Percentiles rank a stretch among this genome's conserved stretches.
phyloP scores from a whole-genome alignment of 148 eudicot species.

The Linanthus parryae region DNA sequence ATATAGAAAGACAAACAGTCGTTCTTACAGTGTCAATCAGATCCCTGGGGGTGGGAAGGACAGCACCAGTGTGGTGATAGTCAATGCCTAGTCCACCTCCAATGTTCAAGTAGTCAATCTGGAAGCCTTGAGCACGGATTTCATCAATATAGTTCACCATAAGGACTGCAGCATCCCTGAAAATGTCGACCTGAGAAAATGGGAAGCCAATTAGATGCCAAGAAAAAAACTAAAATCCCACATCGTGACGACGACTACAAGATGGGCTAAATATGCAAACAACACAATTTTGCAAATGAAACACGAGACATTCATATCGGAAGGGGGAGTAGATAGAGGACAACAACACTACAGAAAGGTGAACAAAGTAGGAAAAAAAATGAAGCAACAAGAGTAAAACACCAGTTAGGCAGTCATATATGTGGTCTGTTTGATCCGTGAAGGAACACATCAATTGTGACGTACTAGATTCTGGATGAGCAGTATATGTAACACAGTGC shows the following conservation, averaged over 20 bases:
- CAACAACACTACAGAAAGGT: no score
- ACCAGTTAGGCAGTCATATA: no score
- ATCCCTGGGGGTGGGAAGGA: constrained; percentile 87
- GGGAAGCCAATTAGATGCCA: background rate
- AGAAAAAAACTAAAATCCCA: background rate
- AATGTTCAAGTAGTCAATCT: constrained; percentile 79
- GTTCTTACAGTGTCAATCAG: constrained; percentile 73
- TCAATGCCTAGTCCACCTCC: constrained; percentile 98
- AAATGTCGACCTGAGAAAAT: constrained; percentile 70
- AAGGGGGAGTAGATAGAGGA: no score
- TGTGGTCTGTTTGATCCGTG: no score
- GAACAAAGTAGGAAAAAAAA: no score
- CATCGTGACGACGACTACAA: background rate
- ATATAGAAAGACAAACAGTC: no score
- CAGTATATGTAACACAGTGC: no score
- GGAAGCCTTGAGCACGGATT: constrained; percentile 86
- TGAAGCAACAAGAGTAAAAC: no score
- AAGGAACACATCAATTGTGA: no score
- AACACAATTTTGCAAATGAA: background rate
- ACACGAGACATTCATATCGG: background rate
- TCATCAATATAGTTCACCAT: constrained; percentile 87
- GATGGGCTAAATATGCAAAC: background rate
- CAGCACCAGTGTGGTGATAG: constrained; percentile 80
- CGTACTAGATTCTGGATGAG: no score
- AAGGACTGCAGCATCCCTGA: constrained; percentile 86